Conservation (phyloP, 805 yeast genomes). For the Cyberlindnera euphorbiae region DNA sequence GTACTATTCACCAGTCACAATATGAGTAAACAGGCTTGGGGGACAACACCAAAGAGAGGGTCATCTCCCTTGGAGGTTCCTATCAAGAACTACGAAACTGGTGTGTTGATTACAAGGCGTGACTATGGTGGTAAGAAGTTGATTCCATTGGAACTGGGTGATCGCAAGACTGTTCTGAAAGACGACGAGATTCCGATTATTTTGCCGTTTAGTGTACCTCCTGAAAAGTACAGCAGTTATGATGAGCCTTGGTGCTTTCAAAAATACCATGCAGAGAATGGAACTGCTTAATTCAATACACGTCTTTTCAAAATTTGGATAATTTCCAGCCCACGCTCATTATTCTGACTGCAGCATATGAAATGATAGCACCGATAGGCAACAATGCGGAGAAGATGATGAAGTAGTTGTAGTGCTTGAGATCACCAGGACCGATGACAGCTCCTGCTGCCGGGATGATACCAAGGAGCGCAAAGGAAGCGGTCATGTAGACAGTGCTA, state of each 20-base stretch:
- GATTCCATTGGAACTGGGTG: slow-evolving; percentile 41
- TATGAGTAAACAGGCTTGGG: slow-evolving; percentile 80
- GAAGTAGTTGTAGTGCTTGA: slow-evolving; percentile 9
- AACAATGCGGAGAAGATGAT: slow-evolving; percentile 10
- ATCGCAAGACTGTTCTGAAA: slow-evolving; percentile 27
- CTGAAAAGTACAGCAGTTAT: slow-evolving; percentile 30
- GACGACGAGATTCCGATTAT: slow-evolving; percentile 29
- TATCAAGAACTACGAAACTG: slow-evolving; percentile 48
- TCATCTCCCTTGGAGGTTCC: slow-evolving; percentile 15
- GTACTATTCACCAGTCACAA: slow-evolving; percentile 70
- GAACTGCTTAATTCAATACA: not conserved
- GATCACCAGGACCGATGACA: slow-evolving; percentile 32
- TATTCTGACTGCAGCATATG: slow-evolving; percentile 4
- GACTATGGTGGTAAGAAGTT: slow-evolving; percentile 25
- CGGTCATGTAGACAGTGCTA: slow-evolving; percentile 52
- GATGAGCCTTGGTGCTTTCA: slow-evolving; percentile 47
- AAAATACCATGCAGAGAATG: not conserved
- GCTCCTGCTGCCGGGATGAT: slow-evolving; percentile 49
- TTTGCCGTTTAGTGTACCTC: slow-evolving; percentile 53
- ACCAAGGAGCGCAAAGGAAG: slow-evolving; percentile 45
- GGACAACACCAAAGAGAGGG: slow-evolving; percentile 31
- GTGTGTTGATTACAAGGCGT: slow-evolving; percentile 40
- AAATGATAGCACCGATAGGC: slow-evolving; percentile 3
- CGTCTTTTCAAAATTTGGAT: slow-evolving; percentile 8
- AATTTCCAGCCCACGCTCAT: slow-evolving; percentile 13